Evolutionary conservation across 2,329 filamentous ascomycete species (phyloP).

Genomic region (Ophiostoma quercus): DNA sequence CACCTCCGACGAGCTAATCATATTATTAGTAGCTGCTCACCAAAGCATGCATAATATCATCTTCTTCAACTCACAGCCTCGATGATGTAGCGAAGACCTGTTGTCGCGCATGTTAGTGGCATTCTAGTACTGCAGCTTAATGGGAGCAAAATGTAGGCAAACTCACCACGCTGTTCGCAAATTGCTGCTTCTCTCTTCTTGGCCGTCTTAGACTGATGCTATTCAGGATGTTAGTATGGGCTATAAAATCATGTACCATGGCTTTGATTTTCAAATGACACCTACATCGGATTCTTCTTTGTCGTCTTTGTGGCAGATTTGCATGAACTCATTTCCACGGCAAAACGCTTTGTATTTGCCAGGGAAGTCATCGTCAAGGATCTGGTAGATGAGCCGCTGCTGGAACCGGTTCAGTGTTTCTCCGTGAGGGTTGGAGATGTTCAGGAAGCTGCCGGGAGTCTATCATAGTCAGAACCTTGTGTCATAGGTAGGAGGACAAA

Average conservation of each 20-base stretch:
- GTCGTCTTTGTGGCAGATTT: slow-evolving; percentile 24
- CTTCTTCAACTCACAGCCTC: slow-evolving; percentile 30
- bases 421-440: slow-evolving; percentile 29
- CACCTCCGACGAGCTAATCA: slow-evolving; percentile 30
- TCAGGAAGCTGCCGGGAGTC: slow-evolving; percentile 16
- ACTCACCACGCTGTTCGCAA: slow-evolving; percentile 23
- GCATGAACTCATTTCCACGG: slow-evolving; percentile 24
- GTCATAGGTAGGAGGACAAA: neutral
- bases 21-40: neutral
- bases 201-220: slow-evolving; percentile 14
- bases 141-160: neutral
- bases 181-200: slow-evolving; percentile 22
- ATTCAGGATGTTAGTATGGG: neutral
- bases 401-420: slow-evolving; percentile 31
- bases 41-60: neutral
- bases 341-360: slow-evolving; percentile 25
- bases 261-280: too few relatives aligned
- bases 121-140: neutral
- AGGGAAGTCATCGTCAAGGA: slow-evolving; percentile 29
- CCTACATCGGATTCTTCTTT: neutral
- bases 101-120: neutral
- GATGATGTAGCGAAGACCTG: slow-evolving; percentile 31
- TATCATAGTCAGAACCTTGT: neutral
- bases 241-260: neutral
- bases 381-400: slow-evolving; percentile 30